phyloP scores from a whole-genome alignment of 2,329 filamentous ascomycete species.

The Pseudocercospora macadamiae region DNA sequence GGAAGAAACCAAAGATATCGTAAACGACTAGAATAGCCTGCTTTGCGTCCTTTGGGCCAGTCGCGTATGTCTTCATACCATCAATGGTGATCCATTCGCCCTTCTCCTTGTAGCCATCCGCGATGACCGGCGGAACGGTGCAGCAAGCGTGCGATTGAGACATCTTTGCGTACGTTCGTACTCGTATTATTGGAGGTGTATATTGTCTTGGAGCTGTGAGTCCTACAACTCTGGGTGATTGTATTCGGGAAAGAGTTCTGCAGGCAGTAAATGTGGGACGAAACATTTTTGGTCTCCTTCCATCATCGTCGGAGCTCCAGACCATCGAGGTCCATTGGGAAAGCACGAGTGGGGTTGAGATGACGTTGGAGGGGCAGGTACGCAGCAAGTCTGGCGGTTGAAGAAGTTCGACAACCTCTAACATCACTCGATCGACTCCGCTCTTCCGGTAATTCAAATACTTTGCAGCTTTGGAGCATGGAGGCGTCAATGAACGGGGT shows the following conservation, averaged over 20 bases:
- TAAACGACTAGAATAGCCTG: constrained; percentile 62
- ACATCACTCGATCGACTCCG: neutral
- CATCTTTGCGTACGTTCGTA: constrained; percentile 10
- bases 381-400: neutral
- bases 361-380: neutral
- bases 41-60: constrained; percentile 55
- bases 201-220: neutral
- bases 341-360: constrained; percentile 1
- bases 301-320: neutral
- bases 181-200: neutral
- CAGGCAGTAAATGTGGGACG: neutral
- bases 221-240: neutral
- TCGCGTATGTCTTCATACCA: constrained; percentile 65
- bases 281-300: neutral
- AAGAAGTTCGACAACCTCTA: neutral
- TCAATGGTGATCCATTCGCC: constrained; percentile 62
- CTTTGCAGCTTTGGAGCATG: neutral
- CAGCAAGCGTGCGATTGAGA: constrained; percentile 42
- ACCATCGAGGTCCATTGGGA: neutral
- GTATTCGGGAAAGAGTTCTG: neutral
- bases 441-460: constrained; percentile 3
- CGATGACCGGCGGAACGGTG: constrained; percentile 53
- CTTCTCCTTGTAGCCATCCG: constrained; percentile 58
- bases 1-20: constrained; percentile 68
- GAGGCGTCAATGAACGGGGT: neutral